phyloP scores from a whole-genome alignment of 352 stramenopile genomes.

The Phytophthora podocarpi region DNA sequence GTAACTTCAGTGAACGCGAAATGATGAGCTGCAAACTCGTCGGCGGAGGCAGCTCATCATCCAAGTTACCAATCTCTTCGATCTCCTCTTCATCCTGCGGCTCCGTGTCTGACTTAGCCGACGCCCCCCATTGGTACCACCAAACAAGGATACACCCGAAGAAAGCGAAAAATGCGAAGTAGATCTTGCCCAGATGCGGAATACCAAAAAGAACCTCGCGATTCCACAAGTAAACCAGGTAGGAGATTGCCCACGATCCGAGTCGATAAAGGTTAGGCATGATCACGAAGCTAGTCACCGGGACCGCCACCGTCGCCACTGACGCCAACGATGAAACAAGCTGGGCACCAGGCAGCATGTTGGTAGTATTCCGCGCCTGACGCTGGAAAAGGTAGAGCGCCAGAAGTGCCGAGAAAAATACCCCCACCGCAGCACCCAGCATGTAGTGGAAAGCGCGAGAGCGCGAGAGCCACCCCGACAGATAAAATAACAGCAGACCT shows the following conservation, averaged over 20 bases:
- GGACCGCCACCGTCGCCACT: slow-evolving; percentile 71
- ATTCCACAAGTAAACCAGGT: slow-evolving; percentile 69
- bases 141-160: slow-evolving; percentile 77
- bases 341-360: slow-evolving; percentile 73
- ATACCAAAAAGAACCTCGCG: slow-evolving; percentile 75
- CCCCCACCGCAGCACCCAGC: slow-evolving; percentile 64
- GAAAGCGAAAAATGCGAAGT: slow-evolving; percentile 81
- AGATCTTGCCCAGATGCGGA: slow-evolving; percentile 86
- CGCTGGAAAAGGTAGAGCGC: slow-evolving; percentile 83
- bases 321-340: slow-evolving; percentile 74
- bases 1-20: slow-evolving; percentile 56
- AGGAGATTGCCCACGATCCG: slow-evolving; percentile 59
- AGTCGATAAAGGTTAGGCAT: slow-evolving; percentile 77
- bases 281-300: slow-evolving; percentile 78
- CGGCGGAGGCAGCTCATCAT: slow-evolving; percentile 58
- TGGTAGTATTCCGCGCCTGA: slow-evolving; percentile 69
- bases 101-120: slow-evolving; percentile 46
- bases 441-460: slow-evolving; percentile 84
- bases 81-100: slow-evolving; percentile 67
- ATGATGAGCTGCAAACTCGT: slow-evolving; percentile 75
- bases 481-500: slow-evolving; percentile 73
- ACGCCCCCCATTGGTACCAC: slow-evolving; percentile 87
- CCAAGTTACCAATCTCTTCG: slow-evolving; percentile 69
- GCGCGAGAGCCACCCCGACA: slow-evolving; percentile 62
- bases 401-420: slow-evolving; percentile 80